Evolutionary conservation across 139 green algal genomes (phyloP), one percentile per base, ranked within the genome.

Genomic region (Chlorella vulgaris): DNA sequence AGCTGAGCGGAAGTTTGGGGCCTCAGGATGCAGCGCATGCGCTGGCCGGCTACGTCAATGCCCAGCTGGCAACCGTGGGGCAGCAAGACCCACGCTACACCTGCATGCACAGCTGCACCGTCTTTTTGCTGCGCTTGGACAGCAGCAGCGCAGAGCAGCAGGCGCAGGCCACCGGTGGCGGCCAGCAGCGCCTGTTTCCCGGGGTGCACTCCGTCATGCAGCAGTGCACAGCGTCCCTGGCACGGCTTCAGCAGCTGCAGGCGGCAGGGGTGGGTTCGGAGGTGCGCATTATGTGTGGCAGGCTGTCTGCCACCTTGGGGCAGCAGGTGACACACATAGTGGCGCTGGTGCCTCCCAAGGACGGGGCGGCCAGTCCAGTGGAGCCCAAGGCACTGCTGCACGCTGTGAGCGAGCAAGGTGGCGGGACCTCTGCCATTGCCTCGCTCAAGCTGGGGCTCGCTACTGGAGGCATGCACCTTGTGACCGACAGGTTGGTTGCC

Each of bases 301-400:
- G 36, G 7, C 8, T 70, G 8, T 26, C 33, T 3, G 1, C 26
- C 19, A 2, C 4, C n/a, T 0, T 80, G 24, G 31, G 0, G 6
- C 4, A 58, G n/a, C 28, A 22, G 0, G 58, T 70, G 51, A 80
- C 74, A 18, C 74, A 80, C 24, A 39, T 70, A 5, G 74, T 80
- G 58, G 74, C 55, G 0, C 31, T 80, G 10, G n/a, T 39, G 73
- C 73, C 68, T 47, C 50, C 70, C 22, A 36, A 28, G 4, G 61
- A 28, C 8, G 2, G 26, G 35, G 47, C 47, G 15, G 47, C 47
- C 47, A 58, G 47, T 10, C 47, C 51, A 18, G 10, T 50, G 50
- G 47, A 79, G 29, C 73, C 73, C 2, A 35, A 69, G 26, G 36
- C 51, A 53, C 31, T 79, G 73, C 73, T 79, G 53, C 53, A 24